Evolutionary conservation across 352 stramenopile species (phyloP).

Genomic region (Pythium pectinolyticum): DNA sequence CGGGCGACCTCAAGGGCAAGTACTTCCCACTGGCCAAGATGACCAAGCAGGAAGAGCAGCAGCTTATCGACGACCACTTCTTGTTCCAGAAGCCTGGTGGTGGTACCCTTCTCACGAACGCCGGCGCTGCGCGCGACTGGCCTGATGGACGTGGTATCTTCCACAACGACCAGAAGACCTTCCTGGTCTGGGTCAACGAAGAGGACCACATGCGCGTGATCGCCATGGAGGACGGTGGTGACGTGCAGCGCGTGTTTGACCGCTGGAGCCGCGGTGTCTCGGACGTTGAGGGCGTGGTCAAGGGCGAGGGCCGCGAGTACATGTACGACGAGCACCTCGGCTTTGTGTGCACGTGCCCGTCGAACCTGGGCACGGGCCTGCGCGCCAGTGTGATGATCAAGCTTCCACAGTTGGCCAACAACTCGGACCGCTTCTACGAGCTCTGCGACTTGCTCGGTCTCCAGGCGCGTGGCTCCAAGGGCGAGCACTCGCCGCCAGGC

Average conservation of each 20-base stretch:
- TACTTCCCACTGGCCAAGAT: conserved; percentile 81
- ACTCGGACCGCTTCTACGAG: conserved; percentile 77
- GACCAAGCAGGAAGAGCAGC: conserved; percentile 66
- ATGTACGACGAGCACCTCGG: conserved; percentile 75
- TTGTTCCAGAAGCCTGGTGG: conserved; percentile 85
- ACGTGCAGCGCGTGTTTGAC: conserved; percentile 76
- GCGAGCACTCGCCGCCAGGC: conserved; percentile 86
- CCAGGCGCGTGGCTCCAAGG: conserved; percentile 70
- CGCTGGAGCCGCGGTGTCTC: conserved; percentile 74
- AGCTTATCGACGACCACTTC: conserved; percentile 77
- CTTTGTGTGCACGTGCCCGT: conserved; percentile 88
- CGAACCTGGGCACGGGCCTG: conserved; percentile 89
- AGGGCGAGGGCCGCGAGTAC: conserved; percentile 67
- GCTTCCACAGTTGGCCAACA: conserved; percentile 78
- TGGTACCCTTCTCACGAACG: conserved; percentile 64
- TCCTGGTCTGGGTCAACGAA: conserved; percentile 86
- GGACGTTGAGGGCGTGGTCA: conserved; percentile 70
- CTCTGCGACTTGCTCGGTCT: conserved; percentile 81
- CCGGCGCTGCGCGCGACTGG: conserved; percentile 69
- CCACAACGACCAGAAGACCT: conserved; percentile 73
- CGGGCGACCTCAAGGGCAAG: conserved; percentile 64
- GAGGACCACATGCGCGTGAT: conserved; percentile 85
- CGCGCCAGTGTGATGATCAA: conserved; percentile 89
- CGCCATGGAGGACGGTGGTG: conserved; percentile 77
- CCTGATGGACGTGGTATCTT: conserved; percentile 76